Evolutionary conservation across 2,329 filamentous ascomycete genomes (phyloP), one percentile per base, ranked within the genome.

Genomic region (Canariomyces notabilis): DNA sequence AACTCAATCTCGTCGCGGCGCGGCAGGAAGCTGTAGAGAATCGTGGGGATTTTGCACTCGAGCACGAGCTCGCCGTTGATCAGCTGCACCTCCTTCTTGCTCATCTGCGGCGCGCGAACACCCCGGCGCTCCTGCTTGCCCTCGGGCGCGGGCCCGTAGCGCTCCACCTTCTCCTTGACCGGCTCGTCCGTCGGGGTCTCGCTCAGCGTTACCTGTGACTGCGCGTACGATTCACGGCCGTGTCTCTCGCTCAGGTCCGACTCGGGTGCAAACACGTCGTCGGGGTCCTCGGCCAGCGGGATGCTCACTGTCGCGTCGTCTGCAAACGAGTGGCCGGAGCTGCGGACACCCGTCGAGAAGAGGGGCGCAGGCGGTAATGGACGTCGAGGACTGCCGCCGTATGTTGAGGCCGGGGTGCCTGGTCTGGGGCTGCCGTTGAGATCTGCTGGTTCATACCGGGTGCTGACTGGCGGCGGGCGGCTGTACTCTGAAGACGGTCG

Each of bases 41-140:
- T 98, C 1, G 93, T 98, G 0, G 94, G 93, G 56, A 98, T 98
- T 70, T 98, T 98, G 76, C 93, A 97, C 71, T 98, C 93, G 37
- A 98, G 76, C 48, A 98, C 91, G 43, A 98, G 82, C 68, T 98
- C 91, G 61, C 93, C 93, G 63, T 98, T 97, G 76, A 97, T 94
- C 36, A 98, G 79, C 59, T 89, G 84, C 44, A 98, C 93, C 66
- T 97, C 91, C 63, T 95, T 95, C 67, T 84, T 93, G 9, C 85
- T 81, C 80, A 91, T 91, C 59, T 95, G 88, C 3, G 89, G 88
- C 22, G 85, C 79, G 55, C 91, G 82, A 21, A 91, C 88, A 46
- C 93, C 93, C 59, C 93, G 80, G 46, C 93, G 82, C 61, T 88
- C 83, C 63, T 98, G 93, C 46, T 87, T 86, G 7, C 88, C 89